Conservation (phyloP, 2,329 filamentous ascomycete species). For the Colletotrichum cereale region DNA sequence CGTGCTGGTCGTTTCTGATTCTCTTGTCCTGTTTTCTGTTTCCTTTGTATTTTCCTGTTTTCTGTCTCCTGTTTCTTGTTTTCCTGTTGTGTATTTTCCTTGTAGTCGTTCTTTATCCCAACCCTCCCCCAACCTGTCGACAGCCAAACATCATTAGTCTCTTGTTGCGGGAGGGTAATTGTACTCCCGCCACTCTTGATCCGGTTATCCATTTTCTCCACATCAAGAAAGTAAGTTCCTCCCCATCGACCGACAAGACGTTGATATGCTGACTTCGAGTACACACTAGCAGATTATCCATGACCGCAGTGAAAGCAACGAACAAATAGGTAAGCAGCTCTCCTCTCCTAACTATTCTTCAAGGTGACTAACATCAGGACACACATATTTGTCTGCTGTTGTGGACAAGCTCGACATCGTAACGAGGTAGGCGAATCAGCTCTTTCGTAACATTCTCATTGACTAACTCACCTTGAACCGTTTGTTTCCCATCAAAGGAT, state of each 20-base stretch:
- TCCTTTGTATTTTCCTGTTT: neutral
- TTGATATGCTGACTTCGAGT: neutral
- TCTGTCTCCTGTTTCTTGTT: neutral
- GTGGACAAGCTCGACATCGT: neutral
- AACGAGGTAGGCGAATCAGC: neutral
- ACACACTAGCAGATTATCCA: neutral
- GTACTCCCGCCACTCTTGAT: slow-evolving; percentile 3
- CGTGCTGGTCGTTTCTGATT: neutral
- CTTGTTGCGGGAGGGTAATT: slow-evolving; percentile 9
- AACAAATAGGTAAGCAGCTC: neutral
- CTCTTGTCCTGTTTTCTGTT: neutral
- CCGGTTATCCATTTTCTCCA: neutral
- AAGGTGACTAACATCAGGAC: neutral
- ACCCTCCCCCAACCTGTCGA: neutral
- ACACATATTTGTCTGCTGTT: neutral
- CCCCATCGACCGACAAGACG: neutral
- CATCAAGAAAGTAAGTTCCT: neutral
- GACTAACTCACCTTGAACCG: neutral
- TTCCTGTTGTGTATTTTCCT: neutral
- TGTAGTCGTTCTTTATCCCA: neutral
- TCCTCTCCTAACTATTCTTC: neutral
- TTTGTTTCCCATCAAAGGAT: too few relatives aligned
- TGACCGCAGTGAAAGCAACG: too few relatives aligned
- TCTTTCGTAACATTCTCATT: neutral
- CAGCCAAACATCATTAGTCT: neutral